Base-by-base conservation (phyloP, 2,329 filamentous ascomycete species). In the Fusarium pseudonygamai region DNA sequence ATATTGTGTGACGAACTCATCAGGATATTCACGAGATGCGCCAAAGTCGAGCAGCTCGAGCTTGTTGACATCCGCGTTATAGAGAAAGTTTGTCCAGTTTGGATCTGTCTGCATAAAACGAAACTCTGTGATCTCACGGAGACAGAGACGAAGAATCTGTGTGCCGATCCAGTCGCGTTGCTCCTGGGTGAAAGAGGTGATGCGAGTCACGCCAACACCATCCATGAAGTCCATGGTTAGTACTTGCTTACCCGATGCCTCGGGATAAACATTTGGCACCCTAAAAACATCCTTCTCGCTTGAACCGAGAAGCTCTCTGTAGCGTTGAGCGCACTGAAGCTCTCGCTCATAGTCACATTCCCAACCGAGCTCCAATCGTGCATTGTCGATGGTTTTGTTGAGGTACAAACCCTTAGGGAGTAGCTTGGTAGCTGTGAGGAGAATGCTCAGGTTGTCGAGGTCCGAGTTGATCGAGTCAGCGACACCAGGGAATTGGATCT, bases 41-140 rank as follows among this genome's bases (percentile, higher is more conserved):
- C 96, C 96, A 82, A 99, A 99, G 83, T 99, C 97, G 59, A 99
- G 91, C 2, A 99, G 89, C 82, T 97, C 95, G 20, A 99, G 91
- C 79, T 91, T 93, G 77, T 90, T 85, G 8, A 87, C 90, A 26
- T 85, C 77, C 3, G 90, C 85, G 77, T 98, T 96, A 86, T 94
- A 99, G 26, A 98, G 87, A 82, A 99, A 99, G 83, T 99, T 99
- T 39, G 96, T 98, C 96, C 96, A 99, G 86, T 99, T 99, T 45
- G 96, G 96, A 80, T 99, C 96, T 10, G 96, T 99, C 84, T 99
- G 96, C 96, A 99, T 99, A 85, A 97, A 98, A 69, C 88, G 91
- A 89, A 98, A 98, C 82, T 97, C 94, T 73, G 92, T 92, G 76
- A 98, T 96, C 84, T 98, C 96, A 66, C 95, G 92, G 43, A 98